Base-by-base conservation (phyloP, 148 eudicot genomes). In the Rhododendron griersonianum region DNA sequence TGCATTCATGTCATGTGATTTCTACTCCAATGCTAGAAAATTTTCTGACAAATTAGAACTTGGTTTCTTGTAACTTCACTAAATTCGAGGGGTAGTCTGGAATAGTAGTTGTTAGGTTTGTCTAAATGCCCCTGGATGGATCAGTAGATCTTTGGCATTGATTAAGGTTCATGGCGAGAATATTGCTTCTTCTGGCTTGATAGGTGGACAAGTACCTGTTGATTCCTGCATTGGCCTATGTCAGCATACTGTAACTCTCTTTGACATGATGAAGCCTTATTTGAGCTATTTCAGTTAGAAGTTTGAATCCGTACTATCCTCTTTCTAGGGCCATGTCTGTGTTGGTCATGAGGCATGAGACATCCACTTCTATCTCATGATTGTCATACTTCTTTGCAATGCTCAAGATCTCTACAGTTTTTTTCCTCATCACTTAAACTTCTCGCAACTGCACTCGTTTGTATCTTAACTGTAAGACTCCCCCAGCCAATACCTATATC, bases 11-110 rank as follows among this genome's bases (percentile, higher is more conserved):
- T 53, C 23, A 23, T 28, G 28, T 75, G 48, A 75, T 74, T 18
- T 84, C 37, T 47, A 41, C 11, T 83, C 25, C 85, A 25, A 82
- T 37, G 67, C 51, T 61, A 39, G 83, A 81, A 81, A 57, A 10
- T 55, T 55, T 57, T 37, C 45, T 30, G 1, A 57, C 35, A 13
- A n/a, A 35, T 21, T 16, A 55, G 33, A 57, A 30, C 53, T 51
- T 80, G 63, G 21, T 80, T 41, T 80, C 15, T 59, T 21, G 19
- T 57, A 35, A 39, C 25, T 37, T 39, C 44, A 59, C 75, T 61
- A 10, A 63, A 63, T 63, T 41, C 41, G n/a, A 45, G 11, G 13
- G 11, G 76, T 25, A 61, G n/a, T 65, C 37, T 19, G 21, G 23
- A n/a, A 13, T 44, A 41, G 25, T n/a, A 63, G 37, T n/a, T 30